Conservation (phyloP, 345 rosid genomes). For the Heritiera littoralis region DNA sequence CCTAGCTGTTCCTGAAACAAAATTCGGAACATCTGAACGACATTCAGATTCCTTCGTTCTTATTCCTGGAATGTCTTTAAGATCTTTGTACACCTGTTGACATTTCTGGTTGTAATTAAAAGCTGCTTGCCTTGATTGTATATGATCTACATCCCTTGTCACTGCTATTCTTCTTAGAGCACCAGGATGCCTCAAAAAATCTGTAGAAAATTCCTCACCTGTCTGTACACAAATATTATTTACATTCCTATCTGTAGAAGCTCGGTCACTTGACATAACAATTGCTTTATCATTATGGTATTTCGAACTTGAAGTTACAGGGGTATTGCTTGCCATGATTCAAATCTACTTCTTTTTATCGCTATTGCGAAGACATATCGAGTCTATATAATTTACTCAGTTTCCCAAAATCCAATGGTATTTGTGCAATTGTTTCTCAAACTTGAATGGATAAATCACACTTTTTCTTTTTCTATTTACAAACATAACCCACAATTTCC, state of each 20-base stretch:
- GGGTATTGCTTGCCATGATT: slow-evolving; percentile 53
- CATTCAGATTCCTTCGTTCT: slow-evolving; percentile 44
- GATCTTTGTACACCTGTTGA: slow-evolving; percentile 45
- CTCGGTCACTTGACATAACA: slow-evolving; percentile 4
- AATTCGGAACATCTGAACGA: slow-evolving; percentile 38
- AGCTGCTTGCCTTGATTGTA: slow-evolving; percentile 23
- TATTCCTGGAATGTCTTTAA: slow-evolving; percentile 35
- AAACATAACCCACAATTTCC: not conserved
- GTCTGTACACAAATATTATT: slow-evolving; percentile 58
- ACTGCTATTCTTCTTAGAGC: slow-evolving; percentile 37
- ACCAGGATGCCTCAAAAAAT: slow-evolving; percentile 56
- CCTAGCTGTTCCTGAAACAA: slow-evolving; percentile 29
- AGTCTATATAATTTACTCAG: not conserved
- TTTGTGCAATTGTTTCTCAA: slow-evolving; percentile 1
- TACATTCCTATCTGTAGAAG: slow-evolving; percentile 30
- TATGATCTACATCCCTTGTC: slow-evolving; percentile 25
- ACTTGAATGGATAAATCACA: slow-evolving; percentile 8
- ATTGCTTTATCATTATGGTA: slow-evolving; percentile 31
- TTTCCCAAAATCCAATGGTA: not conserved
- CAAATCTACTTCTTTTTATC: not conserved
- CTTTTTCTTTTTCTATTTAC: not conserved
- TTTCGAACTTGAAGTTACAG: slow-evolving; percentile 41
- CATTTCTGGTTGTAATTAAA: slow-evolving; percentile 30
- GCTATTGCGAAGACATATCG: slow-evolving; percentile 6
- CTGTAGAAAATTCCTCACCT: slow-evolving; percentile 78